Base-by-base conservation (phyloP, 2,329 filamentous ascomycete species). In the Cercospora beticola region DNA sequence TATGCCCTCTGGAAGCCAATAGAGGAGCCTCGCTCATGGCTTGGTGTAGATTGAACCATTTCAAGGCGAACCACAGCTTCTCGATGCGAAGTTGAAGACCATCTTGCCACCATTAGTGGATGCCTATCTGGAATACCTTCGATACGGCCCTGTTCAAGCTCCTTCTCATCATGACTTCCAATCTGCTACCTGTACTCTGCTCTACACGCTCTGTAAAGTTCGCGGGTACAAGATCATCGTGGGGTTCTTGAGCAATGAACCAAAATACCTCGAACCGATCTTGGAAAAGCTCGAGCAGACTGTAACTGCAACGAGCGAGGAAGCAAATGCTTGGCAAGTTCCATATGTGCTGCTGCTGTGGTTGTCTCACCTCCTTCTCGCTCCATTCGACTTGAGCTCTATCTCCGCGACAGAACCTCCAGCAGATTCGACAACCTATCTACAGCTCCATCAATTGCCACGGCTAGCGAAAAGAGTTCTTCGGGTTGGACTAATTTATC, bases 141-240 rank as follows among this genome's bases (percentile, higher is more conserved):
- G 5, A 26, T 28, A 14, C 49, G 70, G 54, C 64, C 75, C 16
- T 28, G 54, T 26, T 8, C 33, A 40, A 7, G 10, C 4, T 21
- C 43, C 26, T 1, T 12, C 65, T 3, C 64, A 80, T 76, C 36
- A 73, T 75, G 49, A 76, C 74, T 81, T 92, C 0, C 86, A 90
- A 26, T 85, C 86, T 69, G 93, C 92, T 4, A 89, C 97, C 65
- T 92, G 90, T 78, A 88, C 86, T 70, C 84, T 98, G 2, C 80
- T 99, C 40, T 98, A 98, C 78, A 90, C 90, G 0, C 90, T 99
- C 69, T 97, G 93, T 85, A 99, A 99, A 81, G 90, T 98, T 62
- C 88, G 95, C 64, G 94, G 95, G 26, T 90, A 95, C 78, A 98
- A 98, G 80, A 90, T 99, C 62, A 90, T 99, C 74, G 89, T 93